Conservation (phyloP, 2,329 filamentous ascomycete genomes). For the Fusarium irregulare region DNA sequence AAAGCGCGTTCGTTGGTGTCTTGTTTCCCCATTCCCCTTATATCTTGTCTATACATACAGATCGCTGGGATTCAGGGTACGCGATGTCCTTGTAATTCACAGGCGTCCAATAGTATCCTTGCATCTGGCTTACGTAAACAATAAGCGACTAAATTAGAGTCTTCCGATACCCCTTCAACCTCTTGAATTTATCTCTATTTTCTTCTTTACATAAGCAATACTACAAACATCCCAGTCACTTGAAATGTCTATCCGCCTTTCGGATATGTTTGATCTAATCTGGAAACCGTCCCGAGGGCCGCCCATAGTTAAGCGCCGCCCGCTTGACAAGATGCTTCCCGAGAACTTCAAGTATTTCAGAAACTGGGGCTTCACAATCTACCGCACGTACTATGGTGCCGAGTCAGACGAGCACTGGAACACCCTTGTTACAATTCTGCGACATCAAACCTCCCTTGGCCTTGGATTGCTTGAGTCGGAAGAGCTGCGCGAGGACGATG, state of each 20-base stretch:
- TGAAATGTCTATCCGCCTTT: background rate
- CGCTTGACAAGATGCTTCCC: background rate
- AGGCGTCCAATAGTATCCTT: too few species aligned
- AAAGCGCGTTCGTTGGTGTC: too few species aligned
- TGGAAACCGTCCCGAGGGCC: background rate
- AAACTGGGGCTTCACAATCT: constrained; percentile 19
- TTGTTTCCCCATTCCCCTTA: too few species aligned
- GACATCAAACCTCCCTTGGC: constrained; percentile 1
- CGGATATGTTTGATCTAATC: background rate
- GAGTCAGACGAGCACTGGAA: constrained; percentile 11
- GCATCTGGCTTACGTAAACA: too few species aligned
- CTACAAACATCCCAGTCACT: too few species aligned
- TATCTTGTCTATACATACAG: too few species aligned
- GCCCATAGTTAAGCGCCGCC: background rate
- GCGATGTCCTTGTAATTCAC: too few species aligned
- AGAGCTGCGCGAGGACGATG: background rate
- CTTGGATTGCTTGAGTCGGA: background rate
- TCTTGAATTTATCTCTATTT: too few species aligned
- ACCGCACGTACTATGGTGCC: constrained; percentile 18
- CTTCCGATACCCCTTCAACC: too few species aligned
- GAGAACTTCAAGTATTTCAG: constrained; percentile 21
- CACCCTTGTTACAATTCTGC: constrained; percentile 8
- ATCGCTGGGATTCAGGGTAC: too few species aligned
- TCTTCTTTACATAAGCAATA: too few species aligned
- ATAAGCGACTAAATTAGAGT: too few species aligned